phyloP scores from a whole-genome alignment of 139 green algal genomes.

The Marvania coccoides region DNA sequence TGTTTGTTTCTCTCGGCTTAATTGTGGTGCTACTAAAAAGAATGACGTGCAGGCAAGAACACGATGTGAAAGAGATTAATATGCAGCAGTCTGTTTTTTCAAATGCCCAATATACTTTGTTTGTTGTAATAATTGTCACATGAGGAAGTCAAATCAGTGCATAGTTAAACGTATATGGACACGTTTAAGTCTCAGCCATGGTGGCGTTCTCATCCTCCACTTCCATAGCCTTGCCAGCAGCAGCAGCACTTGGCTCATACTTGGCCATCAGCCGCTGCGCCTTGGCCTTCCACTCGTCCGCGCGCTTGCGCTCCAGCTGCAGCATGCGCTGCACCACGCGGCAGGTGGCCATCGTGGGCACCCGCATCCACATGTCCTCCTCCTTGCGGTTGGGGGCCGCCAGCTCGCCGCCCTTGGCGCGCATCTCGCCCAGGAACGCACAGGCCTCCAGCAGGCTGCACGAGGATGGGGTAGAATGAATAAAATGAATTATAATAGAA shows the following conservation, averaged over 20 bases:
- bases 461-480: not conserved
- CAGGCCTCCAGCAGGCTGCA: not conserved
- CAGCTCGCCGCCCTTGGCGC: not conserved
- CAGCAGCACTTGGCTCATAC: not conserved
- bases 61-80: no score
- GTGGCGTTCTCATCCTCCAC: not conserved
- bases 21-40: not conserved
- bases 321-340: conserved; percentile 6
- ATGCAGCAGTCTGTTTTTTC: not conserved
- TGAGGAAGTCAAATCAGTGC: no score
- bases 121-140: not conserved
- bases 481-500: no score
- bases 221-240: not conserved
- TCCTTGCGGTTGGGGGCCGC: not conserved
- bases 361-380: conserved; percentile 10
- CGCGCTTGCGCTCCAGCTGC: not conserved
- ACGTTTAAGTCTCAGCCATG: not conserved
- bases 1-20: not conserved
- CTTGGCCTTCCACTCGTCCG: not conserved
- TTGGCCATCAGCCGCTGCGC: not conserved
- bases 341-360: conserved; percentile 10
- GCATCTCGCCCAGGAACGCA: not conserved
- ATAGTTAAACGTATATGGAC: no score
- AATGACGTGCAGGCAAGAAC: not conserved
- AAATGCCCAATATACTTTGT: not conserved